These are phyloP conservation scores for Juncus inflexus DNA, from an alignment of 176 grass and related monocot genomes.

Conservation along the genomic window DNA sequence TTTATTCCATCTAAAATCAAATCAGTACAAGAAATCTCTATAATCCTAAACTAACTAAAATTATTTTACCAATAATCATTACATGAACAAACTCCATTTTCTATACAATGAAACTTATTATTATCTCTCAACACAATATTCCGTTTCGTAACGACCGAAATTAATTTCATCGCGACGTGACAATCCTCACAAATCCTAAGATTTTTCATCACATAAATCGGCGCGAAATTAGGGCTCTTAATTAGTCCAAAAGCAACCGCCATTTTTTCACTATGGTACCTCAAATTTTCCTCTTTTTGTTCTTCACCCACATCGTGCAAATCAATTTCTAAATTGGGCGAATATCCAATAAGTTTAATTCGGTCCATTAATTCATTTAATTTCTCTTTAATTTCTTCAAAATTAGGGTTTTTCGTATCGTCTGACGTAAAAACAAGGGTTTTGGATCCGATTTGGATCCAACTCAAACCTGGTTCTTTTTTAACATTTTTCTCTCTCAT, in stretches of 20 bases:
- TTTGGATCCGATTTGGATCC: conserved; percentile 63
- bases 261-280: conserved; percentile 74
- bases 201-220: conserved; percentile 69
- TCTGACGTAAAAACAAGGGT: conserved; percentile 62
- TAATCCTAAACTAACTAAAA: neutral
- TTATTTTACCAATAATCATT: conserved; percentile 63
- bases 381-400: conserved; percentile 51
- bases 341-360: conserved; percentile 65
- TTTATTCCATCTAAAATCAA: no score
- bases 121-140: conserved; percentile 67
- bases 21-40: no score
- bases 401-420: conserved; percentile 48
- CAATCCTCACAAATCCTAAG: conserved; percentile 78
- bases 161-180: conserved; percentile 61
- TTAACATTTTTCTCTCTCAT: conserved; percentile 63
- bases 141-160: conserved; percentile 47
- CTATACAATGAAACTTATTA: conserved; percentile 66
- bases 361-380: conserved; percentile 47
- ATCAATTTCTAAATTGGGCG: conserved; percentile 49
- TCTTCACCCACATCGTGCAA: conserved; percentile 79
- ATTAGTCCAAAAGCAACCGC: conserved; percentile 60
- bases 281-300: conserved; percentile 72
- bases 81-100: conserved; percentile 57
- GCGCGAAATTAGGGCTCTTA: conserved; percentile 33
- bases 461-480: conserved; percentile 78